Evolutionary conservation across 441 rosid genomes (phyloP).

Genomic region (Eutrema salsugineum): DNA sequence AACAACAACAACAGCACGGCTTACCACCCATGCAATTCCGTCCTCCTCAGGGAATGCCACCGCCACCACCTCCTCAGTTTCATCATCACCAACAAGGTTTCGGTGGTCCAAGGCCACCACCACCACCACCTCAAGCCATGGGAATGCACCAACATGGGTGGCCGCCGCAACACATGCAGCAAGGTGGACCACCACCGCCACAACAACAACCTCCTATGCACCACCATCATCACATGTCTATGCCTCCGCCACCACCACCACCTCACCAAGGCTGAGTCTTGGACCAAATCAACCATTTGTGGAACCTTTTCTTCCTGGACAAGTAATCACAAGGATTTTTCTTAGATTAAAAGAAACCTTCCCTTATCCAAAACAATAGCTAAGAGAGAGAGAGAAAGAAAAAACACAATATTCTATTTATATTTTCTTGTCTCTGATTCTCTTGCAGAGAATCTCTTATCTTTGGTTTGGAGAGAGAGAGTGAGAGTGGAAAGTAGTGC

Average conservation of each 20-base stretch:
- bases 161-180: constrained; percentile 67
- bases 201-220: constrained; percentile 29
- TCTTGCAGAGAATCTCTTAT: constrained; percentile 14
- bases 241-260: constrained; percentile 71
- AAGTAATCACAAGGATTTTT: constrained; percentile 1
- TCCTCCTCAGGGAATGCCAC: constrained; percentile 65
- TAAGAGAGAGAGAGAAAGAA: not conserved
- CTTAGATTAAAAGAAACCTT: not conserved
- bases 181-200: constrained; percentile 52
- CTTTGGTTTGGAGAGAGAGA: not conserved
- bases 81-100: constrained; percentile 27
- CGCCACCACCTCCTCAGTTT: constrained; percentile 59
- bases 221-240: constrained; percentile 56
- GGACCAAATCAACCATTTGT: not conserved
- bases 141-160: constrained; percentile 59
- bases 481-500: constrained; percentile 1
- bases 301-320: constrained; percentile 19
- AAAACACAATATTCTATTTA: not conserved
- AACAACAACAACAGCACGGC: constrained; percentile 57
- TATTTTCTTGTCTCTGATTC: constrained; percentile 1
- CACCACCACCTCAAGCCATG: constrained; percentile 54
- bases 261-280: constrained; percentile 30
- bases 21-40: constrained; percentile 66
- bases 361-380: constrained; percentile 6
- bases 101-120: constrained; percentile 46